These are phyloP conservation scores for Pharus latifolius DNA, from an alignment of 176 grass and related monocot species.

Conservation along the genomic window DNA sequence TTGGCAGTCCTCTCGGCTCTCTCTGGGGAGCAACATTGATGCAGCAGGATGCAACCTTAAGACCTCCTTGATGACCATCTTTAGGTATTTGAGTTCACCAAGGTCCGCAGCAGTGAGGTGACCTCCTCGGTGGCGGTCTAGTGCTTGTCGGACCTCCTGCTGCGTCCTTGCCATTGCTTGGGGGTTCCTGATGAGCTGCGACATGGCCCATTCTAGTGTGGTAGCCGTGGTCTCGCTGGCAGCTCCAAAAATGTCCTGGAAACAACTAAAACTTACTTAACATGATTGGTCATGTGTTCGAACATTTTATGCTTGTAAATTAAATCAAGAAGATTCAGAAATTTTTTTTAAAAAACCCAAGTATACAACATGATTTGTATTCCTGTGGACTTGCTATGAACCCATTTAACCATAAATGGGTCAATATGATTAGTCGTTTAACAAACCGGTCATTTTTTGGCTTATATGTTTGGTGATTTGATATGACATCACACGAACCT, in stretches of 20 bases:
- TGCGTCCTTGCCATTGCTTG: background rate
- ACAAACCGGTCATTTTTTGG: no score
- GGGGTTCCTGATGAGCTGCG: slow-evolving; percentile 13
- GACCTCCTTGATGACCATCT: slow-evolving; percentile 26
- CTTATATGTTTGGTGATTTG: no score
- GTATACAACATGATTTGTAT: no score
- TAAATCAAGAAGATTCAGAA: no score
- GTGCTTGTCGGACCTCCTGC: background rate
- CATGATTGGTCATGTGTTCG: no score
- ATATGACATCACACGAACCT: no score
- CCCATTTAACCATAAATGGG: no score
- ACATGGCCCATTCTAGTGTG: slow-evolving; percentile 19
- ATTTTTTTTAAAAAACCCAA: no score
- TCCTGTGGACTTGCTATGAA: no score
- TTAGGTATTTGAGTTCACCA: background rate
- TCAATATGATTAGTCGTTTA: no score
- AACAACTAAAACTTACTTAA: no score
- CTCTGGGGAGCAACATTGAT: slow-evolving; percentile 2
- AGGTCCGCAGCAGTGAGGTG: background rate
- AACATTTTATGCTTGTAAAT: no score
- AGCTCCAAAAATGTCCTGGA: slow-evolving; percentile 14
- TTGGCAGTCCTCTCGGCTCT: background rate
- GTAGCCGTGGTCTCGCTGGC: slow-evolving; percentile 8
- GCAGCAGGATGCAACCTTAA: slow-evolving; percentile 21
- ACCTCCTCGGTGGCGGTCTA: background rate